Conservation (phyloP, 192 early-diverging fungal genomes). For the Coemansia sp. region DNA sequence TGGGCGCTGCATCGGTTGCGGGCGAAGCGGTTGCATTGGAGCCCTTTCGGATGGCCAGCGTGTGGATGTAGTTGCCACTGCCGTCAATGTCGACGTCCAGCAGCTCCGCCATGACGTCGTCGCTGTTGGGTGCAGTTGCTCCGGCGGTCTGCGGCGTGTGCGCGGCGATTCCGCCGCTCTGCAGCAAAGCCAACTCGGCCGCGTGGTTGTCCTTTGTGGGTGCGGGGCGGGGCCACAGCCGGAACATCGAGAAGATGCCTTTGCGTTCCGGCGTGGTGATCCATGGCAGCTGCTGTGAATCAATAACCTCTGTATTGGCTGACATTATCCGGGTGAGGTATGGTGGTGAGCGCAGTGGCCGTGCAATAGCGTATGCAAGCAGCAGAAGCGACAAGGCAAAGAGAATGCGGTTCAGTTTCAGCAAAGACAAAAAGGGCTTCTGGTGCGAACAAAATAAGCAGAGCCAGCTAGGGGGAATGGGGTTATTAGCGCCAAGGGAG, state of each 20-base stretch:
- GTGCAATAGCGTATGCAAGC: conserved; percentile 6
- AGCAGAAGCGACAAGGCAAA: not conserved
- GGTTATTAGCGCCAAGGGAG: not conserved
- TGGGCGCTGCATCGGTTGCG: not conserved
- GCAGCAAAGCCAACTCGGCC: conserved; percentile 27
- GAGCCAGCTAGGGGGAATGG: not conserved
- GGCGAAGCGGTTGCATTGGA: not conserved
- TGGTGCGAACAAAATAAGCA: not conserved
- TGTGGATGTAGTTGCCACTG: conserved; percentile 51
- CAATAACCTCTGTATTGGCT: not conserved
- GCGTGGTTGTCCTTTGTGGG: conserved; percentile 24
- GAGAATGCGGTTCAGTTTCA: not conserved
- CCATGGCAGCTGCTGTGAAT: conserved; percentile 14
- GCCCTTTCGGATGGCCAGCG: conserved; percentile 33
- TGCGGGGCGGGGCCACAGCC: conserved; percentile 19
- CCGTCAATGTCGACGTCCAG: conserved; percentile 45
- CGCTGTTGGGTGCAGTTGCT: not conserved
- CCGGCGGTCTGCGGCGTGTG: not conserved
- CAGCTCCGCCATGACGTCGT: conserved; percentile 20
- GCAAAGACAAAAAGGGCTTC: not conserved
- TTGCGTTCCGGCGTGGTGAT: not conserved
- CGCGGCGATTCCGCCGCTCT: conserved; percentile 29
- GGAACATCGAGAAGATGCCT: conserved; percentile 12
- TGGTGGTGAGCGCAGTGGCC: not conserved
- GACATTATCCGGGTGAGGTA: not conserved